Conservation (phyloP, 192 early-diverging fungal genomes). For the Nowakowskiella sp. region DNA sequence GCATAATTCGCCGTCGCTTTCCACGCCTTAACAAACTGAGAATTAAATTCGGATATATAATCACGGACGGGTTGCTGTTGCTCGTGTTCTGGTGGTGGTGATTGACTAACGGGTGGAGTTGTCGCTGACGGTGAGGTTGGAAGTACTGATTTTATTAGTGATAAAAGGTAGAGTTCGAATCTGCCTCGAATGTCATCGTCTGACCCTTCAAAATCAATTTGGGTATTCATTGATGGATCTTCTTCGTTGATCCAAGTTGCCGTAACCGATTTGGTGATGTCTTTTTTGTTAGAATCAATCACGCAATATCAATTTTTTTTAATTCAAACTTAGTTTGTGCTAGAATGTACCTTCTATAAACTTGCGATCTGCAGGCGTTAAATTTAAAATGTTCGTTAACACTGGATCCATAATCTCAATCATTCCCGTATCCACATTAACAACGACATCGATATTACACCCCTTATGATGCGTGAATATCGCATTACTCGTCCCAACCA, state of each 20-base stretch:
- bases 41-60: constrained; percentile 56
- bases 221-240: constrained; percentile 38
- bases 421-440: constrained; percentile 67
- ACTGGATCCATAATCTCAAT: constrained; percentile 61
- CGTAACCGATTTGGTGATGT: constrained; percentile 59
- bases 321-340: no score
- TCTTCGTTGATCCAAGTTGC: constrained; percentile 47
- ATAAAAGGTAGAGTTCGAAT: constrained; percentile 66
- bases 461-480: constrained; percentile 72
- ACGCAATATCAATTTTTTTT: no score
- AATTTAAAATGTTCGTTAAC: constrained; percentile 38
- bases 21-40: constrained; percentile 58
- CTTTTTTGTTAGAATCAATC: constrained; percentile 20
- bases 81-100: constrained; percentile 15
- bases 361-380: constrained; percentile 63
- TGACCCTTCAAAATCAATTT: constrained; percentile 64
- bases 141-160: constrained; percentile 52
- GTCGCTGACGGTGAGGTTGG: background rate
- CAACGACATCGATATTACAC: constrained; percentile 63
- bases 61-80: constrained; percentile 24
- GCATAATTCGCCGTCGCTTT: constrained; percentile 56
- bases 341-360: constrained; percentile 73
- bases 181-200: constrained; percentile 68
- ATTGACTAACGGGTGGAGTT: background rate
- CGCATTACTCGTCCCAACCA: constrained; percentile 71